Conservation (phyloP, 306 rosid genomes). For the Malus orientalis region DNA sequence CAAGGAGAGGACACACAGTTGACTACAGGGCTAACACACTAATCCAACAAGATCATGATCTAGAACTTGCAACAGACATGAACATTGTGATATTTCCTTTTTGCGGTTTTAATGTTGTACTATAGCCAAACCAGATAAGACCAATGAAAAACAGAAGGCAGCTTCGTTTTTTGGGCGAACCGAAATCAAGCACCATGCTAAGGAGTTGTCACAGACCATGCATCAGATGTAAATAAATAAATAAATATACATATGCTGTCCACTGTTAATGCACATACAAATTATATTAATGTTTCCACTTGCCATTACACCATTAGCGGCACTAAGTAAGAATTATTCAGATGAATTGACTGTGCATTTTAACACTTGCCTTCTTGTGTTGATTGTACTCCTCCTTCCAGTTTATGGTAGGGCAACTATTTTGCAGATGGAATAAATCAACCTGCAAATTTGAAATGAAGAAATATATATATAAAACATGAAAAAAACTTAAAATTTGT, state of each 20-base stretch:
- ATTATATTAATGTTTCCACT: not conserved
- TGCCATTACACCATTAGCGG: conserved; percentile 6
- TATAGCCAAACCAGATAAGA: not conserved
- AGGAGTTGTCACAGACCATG: not conserved
- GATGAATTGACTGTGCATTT: conserved; percentile 5
- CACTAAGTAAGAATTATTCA: conserved; percentile 3
- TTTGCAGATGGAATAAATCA: conserved; percentile 81
- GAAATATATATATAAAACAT: not conserved
- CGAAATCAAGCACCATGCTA: not conserved
- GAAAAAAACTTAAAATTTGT: not conserved
- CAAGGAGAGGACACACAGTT: not conserved
- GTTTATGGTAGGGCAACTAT: conserved; percentile 42
- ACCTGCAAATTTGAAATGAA: conserved; percentile 42
- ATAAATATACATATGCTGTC: not conserved
- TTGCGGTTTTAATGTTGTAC: not conserved
- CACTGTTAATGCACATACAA: not conserved
- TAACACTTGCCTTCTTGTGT: conserved; percentile 61
- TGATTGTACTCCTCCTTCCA: conserved; percentile 68
- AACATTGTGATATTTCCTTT: not conserved
- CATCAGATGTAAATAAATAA: not conserved
- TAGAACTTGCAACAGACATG: not conserved
- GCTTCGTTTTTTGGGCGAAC: not conserved
- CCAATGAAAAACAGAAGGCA: not conserved
- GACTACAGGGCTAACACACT: not conserved
- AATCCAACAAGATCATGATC: not conserved